A percentile compares a stretch with the other conserved stretches of the same genome.
phyloP scores from a whole-genome alignment of 139 green algal genomes.

The Micractinium conductrix region DNA sequence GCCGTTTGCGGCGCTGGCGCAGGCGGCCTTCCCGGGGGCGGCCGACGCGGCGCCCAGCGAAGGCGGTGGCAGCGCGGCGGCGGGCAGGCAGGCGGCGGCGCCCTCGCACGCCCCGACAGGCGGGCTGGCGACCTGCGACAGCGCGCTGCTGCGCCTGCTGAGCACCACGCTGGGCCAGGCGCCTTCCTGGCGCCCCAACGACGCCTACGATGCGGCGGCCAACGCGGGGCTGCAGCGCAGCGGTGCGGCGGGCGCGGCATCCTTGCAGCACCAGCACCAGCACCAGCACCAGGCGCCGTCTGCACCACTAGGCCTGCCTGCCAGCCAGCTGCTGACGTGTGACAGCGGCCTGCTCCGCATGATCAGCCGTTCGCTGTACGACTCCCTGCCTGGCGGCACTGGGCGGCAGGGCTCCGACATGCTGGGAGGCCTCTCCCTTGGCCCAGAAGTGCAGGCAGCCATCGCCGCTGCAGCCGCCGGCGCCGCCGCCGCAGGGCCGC shows the following conservation, averaged over 20 bases:
- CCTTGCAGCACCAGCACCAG: not conserved
- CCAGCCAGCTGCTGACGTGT: not conserved
- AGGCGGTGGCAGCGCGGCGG: no score
- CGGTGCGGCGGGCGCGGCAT: not conserved
- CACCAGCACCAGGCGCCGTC: not conserved
- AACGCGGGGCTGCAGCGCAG: not conserved
- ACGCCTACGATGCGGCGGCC: not conserved
- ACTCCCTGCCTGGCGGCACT: not conserved
- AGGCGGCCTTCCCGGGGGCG: not conserved
- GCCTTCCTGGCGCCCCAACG: not conserved
- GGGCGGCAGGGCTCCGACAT: not conserved
- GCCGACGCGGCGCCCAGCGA: not conserved
- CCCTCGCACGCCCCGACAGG: not conserved
- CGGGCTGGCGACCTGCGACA: constrained; percentile 8
- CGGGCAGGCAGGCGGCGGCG: no score
- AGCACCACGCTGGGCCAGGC: constrained; percentile 17
- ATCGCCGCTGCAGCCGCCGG: not conserved
- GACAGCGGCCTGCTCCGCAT: constrained; percentile 23
- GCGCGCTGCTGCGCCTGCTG: constrained; percentile 25
- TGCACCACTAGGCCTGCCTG: not conserved
- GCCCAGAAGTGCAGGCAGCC: not conserved
- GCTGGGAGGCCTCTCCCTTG: not conserved
- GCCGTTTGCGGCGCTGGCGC: constrained; percentile 10
- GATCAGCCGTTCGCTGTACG: constrained; percentile 6
- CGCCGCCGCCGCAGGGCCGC: no score